Conservation (phyloP, 176 grass and related monocot genomes). For the Cocos nucifera region DNA sequence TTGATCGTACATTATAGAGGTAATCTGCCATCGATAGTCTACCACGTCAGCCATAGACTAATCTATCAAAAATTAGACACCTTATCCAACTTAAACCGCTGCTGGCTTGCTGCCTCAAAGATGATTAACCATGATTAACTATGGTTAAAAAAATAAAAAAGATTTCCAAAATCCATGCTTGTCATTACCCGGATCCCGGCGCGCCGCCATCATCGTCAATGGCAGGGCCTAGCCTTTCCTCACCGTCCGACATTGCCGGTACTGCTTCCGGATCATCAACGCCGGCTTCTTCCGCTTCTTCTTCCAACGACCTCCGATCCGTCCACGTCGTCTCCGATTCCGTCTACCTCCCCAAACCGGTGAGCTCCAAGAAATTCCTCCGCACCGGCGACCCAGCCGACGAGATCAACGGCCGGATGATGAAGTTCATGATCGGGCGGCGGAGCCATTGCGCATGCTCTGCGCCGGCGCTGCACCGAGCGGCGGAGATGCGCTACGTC, state of each 20-base stretch:
- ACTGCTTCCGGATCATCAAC: constrained; percentile 72
- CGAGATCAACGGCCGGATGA: constrained; percentile 48
- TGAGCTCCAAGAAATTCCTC: constrained; percentile 27
- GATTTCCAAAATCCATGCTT: too few species aligned
- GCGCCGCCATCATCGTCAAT: constrained; percentile 33
- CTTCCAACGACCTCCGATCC: constrained; percentile 37
- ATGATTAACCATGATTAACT: too few species aligned
- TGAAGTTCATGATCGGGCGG: constrained; percentile 54
- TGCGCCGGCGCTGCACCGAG: constrained; percentile 5
- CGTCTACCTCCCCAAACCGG: constrained; percentile 42
- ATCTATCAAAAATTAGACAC: too few species aligned
- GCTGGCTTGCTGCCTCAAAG: too few species aligned
- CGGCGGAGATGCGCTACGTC: constrained; percentile 27
- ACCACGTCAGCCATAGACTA: too few species aligned
- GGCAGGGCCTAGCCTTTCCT: constrained; percentile 70
- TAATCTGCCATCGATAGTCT: too few species aligned
- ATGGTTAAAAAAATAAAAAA: too few species aligned
- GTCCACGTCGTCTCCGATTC: neutral
- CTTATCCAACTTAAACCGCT: too few species aligned
- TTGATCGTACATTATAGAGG: too few species aligned
- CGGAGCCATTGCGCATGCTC: constrained; percentile 27
- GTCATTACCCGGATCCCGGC: too few species aligned
- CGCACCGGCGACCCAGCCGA: constrained; percentile 49
- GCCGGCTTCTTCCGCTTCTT: constrained; percentile 45
- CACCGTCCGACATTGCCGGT: constrained; percentile 38